Percentiles rank a stretch among this genome's conserved stretches.
These are phyloP conservation scores for Kwoniella shivajii DNA, from an alignment of 1,284 basidiomycete species.

Conservation along the genomic window DNA sequence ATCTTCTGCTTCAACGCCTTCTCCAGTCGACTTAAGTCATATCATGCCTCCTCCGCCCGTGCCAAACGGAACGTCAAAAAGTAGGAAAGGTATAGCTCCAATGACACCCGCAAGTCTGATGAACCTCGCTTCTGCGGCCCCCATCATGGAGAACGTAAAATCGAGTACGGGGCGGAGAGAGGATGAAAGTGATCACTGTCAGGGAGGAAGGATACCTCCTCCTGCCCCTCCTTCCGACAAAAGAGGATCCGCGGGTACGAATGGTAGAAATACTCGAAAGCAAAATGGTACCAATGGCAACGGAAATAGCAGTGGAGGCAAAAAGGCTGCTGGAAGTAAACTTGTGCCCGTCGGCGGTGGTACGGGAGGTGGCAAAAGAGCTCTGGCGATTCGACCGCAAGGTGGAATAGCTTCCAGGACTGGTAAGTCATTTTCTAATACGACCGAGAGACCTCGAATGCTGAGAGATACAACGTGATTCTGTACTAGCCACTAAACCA, in stretches of 20 bases:
- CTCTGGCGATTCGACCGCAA: conserved; percentile 40
- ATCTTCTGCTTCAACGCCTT: conserved; percentile 61
- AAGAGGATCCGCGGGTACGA: background rate
- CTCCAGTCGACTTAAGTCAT: conserved; percentile 70
- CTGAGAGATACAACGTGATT: no score
- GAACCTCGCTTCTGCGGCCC: conserved; percentile 64
- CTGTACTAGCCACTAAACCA: conserved; percentile 37
- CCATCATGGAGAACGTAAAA: background rate
- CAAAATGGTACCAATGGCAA: conserved; percentile 3
- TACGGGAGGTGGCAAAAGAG: conserved; percentile 36
- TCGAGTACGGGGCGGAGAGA: no score
- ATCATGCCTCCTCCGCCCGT: conserved; percentile 64
- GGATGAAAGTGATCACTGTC: background rate
- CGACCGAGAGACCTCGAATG: no score
- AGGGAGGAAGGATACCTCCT: conserved; percentile 3
- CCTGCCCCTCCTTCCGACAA: conserved; percentile 7
- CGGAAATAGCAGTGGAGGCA: background rate
- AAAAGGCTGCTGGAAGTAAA: conserved; percentile 1
- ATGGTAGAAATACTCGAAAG: background rate
- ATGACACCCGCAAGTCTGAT: conserved; percentile 85
- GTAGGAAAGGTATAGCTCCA: conserved; percentile 61
- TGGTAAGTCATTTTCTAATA: conserved; percentile 24
- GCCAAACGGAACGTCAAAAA: conserved; percentile 14
- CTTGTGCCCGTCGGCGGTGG: conserved; percentile 4
- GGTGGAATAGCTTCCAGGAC: conserved; percentile 38